Evolutionary conservation across 2,329 filamentous ascomycete species (phyloP).

Genomic region (Clarireedia sp.): DNA sequence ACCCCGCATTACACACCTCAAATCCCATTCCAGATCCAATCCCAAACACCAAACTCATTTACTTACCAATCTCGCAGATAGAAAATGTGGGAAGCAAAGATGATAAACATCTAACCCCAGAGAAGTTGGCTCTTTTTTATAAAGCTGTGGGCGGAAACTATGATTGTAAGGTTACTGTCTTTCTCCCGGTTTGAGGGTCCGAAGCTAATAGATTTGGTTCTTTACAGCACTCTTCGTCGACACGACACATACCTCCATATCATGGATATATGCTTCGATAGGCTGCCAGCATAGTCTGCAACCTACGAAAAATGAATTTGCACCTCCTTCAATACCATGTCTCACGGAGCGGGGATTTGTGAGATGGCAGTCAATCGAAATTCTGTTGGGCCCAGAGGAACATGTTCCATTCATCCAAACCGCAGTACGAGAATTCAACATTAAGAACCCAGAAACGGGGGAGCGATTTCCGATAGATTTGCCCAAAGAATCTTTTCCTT

Average conservation of each 20-base stretch:
- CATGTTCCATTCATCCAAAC: conserved; percentile 78
- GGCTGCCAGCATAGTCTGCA: conserved; percentile 86
- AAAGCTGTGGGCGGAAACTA: conserved; percentile 67
- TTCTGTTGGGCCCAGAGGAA: conserved; percentile 78
- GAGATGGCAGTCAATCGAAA: conserved; percentile 87
- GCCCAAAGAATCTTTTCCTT: conserved; percentile 58
- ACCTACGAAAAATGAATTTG: conserved; percentile 61
- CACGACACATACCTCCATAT: conserved; percentile 65
- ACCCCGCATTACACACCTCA: neutral
- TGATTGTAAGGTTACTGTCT: conserved; percentile 42
- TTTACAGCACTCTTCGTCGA: conserved; percentile 63
- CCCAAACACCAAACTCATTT: neutral
- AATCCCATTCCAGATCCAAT: neutral
- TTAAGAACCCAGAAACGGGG: conserved; percentile 68
- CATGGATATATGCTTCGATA: conserved; percentile 85
- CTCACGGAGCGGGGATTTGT: conserved; percentile 80
- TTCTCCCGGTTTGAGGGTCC: neutral
- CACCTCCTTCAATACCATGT: conserved; percentile 69
- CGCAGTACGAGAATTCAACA: conserved; percentile 68
- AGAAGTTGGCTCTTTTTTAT: conserved; percentile 72
- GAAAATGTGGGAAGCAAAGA: conserved; percentile 50
- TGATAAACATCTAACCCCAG: conserved; percentile 48
- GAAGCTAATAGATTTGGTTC: conserved; percentile 14
- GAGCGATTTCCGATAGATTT: conserved; percentile 56
- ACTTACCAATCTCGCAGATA: conserved; percentile 35